Base-by-base conservation (phyloP, 495 filamentous ascomycete species). In the Parmelia sp. region DNA sequence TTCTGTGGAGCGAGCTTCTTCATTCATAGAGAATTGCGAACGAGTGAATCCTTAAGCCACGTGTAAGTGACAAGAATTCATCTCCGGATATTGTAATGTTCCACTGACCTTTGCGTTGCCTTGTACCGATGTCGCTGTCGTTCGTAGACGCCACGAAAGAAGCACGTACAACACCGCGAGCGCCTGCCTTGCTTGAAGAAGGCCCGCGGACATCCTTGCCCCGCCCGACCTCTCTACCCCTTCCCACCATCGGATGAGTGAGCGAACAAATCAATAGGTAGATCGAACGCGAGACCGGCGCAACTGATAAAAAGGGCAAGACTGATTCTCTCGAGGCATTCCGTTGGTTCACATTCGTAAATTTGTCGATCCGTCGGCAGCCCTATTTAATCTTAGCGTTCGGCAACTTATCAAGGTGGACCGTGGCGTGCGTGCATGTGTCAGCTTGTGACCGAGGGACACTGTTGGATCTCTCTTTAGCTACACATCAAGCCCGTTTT, bases 1-100 rank as follows among this genome's bases (percentile, higher is more conserved):
- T 72, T 84, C 84, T 25, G 90, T 93, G 67, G 91, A 88, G 57
- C 83, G 84, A 64, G 89, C 91, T 75, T 91, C 91, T 61, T 94
- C 86, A 58, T 80, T 78, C 76, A 95, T 80, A 0, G 87, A 86
- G 65, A 89, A 84, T 27, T 45, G 25, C 17, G 36, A 11, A 45
- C 23, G 58, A 37, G 40, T 45, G 10, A 33, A 36, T n/a, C 40
- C 64, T 66, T 36, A 7, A 7, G 1, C 15, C 17, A 21, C 23
- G 15, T 39, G 56, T 59, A 64, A 64, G 64, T 17, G 21, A 23
- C 29, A 33, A 15, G 23, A 6, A 36, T 31, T 51, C 40, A 19
- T 23, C 61, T 51, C 14, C 10, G 53, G 23, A 11, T 10, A 15
- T 3, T 27, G n/a, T 1, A 8, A n/a, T 36, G 0, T 37, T 29